A percentile compares a stretch with the other conserved stretches of the same genome.
phyloP scores from a whole-genome alignment of 1,139 yeast genomes.

The Zygoascus hellenicus region DNA sequence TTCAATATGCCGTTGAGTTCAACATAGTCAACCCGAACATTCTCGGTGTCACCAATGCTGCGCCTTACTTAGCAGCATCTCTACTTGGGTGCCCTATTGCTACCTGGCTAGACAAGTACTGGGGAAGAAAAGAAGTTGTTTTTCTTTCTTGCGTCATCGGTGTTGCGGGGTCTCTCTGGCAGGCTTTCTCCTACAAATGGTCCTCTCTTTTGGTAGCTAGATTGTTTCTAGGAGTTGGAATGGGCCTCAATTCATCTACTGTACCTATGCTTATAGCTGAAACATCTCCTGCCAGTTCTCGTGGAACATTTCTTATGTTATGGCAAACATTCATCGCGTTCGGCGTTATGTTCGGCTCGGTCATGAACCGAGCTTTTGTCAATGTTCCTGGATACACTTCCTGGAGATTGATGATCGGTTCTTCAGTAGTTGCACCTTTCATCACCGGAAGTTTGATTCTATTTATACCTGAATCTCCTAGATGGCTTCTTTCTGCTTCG shows the following conservation, averaged over 20 bases:
- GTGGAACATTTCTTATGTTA: constrained; percentile 37
- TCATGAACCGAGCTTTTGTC: constrained; percentile 8
- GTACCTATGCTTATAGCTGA: constrained; percentile 39
- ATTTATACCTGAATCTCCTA: constrained; percentile 21
- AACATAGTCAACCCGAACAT: constrained; percentile 43
- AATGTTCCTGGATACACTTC: constrained; percentile 9
- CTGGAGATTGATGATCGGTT: constrained; percentile 29
- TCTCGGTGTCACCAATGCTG: constrained; percentile 30
- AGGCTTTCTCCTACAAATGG: constrained; percentile 31
- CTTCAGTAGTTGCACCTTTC: constrained; percentile 37
- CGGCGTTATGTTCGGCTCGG: constrained; percentile 15
- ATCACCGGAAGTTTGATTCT: constrained; percentile 14
- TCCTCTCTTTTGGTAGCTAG: constrained; percentile 37
- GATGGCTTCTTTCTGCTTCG: constrained; percentile 26
- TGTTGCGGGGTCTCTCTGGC: constrained; percentile 59
- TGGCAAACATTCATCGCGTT: constrained; percentile 45
- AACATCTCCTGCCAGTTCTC: constrained; percentile 37
- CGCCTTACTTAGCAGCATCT: constrained; percentile 12
- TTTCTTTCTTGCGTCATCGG: constrained; percentile 48
- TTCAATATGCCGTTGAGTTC: constrained; percentile 51
- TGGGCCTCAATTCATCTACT: constrained; percentile 40
- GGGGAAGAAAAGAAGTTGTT: constrained; percentile 12
- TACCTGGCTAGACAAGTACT: constrained; percentile 7
- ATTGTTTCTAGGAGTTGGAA: constrained; percentile 46
- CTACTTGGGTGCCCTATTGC: constrained; percentile 11